Conservation (phyloP, 441 rosid species). For the Gossypium aridum region DNA sequence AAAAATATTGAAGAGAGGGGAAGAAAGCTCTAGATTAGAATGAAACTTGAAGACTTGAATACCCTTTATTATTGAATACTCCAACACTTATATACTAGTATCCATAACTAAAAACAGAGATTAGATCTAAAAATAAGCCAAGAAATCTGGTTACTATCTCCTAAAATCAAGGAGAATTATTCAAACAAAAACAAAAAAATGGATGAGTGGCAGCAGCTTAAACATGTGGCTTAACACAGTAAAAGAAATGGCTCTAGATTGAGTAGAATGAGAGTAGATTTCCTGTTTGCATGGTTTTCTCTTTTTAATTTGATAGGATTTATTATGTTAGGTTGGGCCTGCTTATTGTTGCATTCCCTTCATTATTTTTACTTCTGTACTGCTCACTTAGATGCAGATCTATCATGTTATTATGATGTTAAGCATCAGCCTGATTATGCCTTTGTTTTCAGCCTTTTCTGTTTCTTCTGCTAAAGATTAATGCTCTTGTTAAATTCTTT, state of each 20-base stretch:
- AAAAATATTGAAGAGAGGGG: too few species aligned
- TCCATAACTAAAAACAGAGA: too few species aligned
- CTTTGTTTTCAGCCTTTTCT: neutral
- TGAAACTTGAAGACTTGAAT: too few species aligned
- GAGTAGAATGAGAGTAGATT: neutral
- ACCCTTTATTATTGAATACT: too few species aligned
- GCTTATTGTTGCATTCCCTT: neutral
- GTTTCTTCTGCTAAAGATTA: neutral
- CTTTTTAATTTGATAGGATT: neutral
- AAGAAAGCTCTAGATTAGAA: too few species aligned
- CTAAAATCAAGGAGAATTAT: too few species aligned
- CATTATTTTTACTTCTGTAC: neutral
- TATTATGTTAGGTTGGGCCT: neutral
- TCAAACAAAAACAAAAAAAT: too few species aligned
- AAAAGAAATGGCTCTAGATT: constrained; percentile 1
- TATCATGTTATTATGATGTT: neutral
- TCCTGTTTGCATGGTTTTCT: neutral
- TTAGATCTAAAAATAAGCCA: too few species aligned
- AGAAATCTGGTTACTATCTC: too few species aligned
- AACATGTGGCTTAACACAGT: too few species aligned
- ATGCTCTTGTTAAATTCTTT: neutral
- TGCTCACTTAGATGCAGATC: neutral
- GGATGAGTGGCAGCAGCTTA: too few species aligned
- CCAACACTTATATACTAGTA: too few species aligned
- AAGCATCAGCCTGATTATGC: neutral